Percentiles rank a stretch among this genome's conserved stretches.
Conservation (phyloP, 2,329 filamentous ascomycete genomes). For the Colletotrichum cereale region DNA sequence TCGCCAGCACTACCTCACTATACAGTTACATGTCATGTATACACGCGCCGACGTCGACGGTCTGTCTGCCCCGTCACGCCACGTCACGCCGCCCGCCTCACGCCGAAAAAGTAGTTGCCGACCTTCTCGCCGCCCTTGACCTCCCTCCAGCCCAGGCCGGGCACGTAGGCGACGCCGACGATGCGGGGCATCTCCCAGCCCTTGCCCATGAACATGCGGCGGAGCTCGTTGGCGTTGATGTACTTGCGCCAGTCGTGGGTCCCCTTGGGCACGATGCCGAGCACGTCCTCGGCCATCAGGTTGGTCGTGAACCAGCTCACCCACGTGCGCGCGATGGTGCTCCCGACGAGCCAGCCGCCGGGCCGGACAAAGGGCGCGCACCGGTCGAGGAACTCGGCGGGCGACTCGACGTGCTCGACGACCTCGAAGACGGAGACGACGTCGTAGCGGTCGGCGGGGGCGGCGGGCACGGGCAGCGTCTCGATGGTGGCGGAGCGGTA, state of each 20-base stretch:
- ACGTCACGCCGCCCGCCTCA: slow-evolving; percentile 62
- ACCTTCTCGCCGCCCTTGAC: slow-evolving; percentile 84
- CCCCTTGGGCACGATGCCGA: slow-evolving; percentile 89
- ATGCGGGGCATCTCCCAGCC: slow-evolving; percentile 72
- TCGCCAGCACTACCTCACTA: slow-evolving; percentile 10
- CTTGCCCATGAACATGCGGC: slow-evolving; percentile 64
- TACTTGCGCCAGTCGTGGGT: slow-evolving; percentile 99
- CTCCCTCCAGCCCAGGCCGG: slow-evolving; percentile 89
- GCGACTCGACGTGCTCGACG: slow-evolving; percentile 88
- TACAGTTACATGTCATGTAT: slow-evolving; percentile 28
- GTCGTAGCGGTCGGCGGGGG: slow-evolving; percentile 70
- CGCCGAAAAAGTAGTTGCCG: slow-evolving; percentile 96
- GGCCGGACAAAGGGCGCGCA: slow-evolving; percentile 84
- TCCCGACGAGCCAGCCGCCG: slow-evolving; percentile 92
- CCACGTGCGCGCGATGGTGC: slow-evolving; percentile 92
- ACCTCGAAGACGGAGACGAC: slow-evolving; percentile 93
- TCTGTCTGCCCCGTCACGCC: slow-evolving; percentile 33
- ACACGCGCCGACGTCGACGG: background rate
- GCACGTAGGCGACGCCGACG: slow-evolving; percentile 91
- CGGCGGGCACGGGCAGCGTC: slow-evolving; percentile 62
- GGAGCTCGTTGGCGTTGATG: slow-evolving; percentile 86
- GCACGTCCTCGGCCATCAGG: slow-evolving; percentile 87
- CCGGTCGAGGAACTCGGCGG: slow-evolving; percentile 78
- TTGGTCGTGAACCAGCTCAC: slow-evolving; percentile 94
- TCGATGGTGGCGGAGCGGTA: slow-evolving; percentile 87